Conservation (phyloP, 2,329 filamentous ascomycete genomes). For the Diaporthe humulicola region DNA sequence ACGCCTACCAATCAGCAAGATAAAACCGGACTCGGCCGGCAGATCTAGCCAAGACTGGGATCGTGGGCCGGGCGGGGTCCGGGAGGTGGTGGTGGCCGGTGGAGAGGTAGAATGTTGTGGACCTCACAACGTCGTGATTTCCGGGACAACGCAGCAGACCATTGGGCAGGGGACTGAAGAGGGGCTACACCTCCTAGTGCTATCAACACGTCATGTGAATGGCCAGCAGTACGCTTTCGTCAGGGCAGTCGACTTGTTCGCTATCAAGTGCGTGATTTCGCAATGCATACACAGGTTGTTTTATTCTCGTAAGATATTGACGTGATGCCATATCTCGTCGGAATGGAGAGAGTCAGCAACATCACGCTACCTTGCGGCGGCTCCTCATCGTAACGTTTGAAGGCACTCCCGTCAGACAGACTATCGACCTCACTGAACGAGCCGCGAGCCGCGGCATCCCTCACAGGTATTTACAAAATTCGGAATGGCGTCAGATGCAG, state of each 20-base stretch:
- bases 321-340: conserved; percentile 31
- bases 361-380: background rate
- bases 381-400: background rate
- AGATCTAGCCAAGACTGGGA: conserved; percentile 28
- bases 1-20: conserved; percentile 23
- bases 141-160: conserved; percentile 1
- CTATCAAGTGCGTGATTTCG: conserved; percentile 32
- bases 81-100: conserved; percentile 4
- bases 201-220: conserved; percentile 6
- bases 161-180: conserved; percentile 1
- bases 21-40: background rate
- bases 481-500: conserved; percentile 20
- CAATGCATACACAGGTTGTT: conserved; percentile 19
- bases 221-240: conserved; percentile 9
- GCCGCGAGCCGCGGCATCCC: background rate
- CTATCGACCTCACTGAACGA: background rate
- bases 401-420: background rate
- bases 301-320: conserved; percentile 25
- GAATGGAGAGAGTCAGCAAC: background rate
- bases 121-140: background rate
- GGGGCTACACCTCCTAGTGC: conserved; percentile 14
- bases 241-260: conserved; percentile 21
- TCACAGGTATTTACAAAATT: background rate
- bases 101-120: background rate
- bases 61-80: conserved; percentile 9